Base-by-base conservation (phyloP, 768 basidiomycete species). In the Boletus eberwhitei region DNA sequence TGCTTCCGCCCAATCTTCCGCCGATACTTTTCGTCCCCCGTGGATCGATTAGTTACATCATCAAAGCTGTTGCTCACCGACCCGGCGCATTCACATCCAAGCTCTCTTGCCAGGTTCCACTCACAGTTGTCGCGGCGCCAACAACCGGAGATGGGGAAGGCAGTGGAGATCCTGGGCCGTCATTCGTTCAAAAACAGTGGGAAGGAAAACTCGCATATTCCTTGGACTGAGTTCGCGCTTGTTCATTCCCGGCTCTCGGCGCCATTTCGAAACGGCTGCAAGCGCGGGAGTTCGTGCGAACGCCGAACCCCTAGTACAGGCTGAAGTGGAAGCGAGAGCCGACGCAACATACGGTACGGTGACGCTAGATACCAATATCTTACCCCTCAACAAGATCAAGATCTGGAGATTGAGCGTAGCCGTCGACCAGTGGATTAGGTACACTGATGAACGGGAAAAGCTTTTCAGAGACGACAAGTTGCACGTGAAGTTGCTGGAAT, bases 101-200 rank as follows among this genome's bases (percentile, higher is more conserved):
- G 64, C 71, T 94, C 60, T 77, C 80, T 8, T 83, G 91, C 8
- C 70, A 76, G 31, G 80, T 85, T 37, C 87, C 93, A 37, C 86
- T 98, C 9, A 74, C 77, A 8, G 80, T 96, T 42, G 82, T 98
- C 21, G 79, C 88, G 4, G 83, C 80, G 48, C 93, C 94, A 0
- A 50, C 56, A n/a, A 87, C 93, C 50, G 91, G 93, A 45, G 87
- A 90, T 59, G 83, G 82, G n/a, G 94, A 97, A 63, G 62, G 47
- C 17, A 35, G 50, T 13, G 67, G 67, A 22, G 92, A 91, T 50
- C 82, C 79, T 0, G 88, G 88, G 53, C 90, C 86, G 59, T 82
- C 97, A 50, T 75, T 89, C 44, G 82, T 98, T 3, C 88, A 98
- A 66, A 77, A 90, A 19, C 84, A 90, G 59, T 99, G 97, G 97